Evolutionary conservation across 2,329 filamentous ascomycete genomes (phyloP).

Genomic region (Colletotrichum lupini): DNA sequence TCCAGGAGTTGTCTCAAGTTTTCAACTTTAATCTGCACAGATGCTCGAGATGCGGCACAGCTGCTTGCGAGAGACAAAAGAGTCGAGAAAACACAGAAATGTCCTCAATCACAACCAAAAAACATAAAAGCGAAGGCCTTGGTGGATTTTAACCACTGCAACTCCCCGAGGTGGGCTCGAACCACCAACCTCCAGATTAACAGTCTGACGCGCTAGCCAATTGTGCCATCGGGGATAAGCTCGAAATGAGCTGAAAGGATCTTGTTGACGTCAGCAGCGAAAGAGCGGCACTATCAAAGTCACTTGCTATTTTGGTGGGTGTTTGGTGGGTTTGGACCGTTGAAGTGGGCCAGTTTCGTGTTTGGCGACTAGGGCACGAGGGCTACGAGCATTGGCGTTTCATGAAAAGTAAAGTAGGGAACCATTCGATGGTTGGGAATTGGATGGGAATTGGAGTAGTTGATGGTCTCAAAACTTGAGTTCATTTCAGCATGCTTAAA

Average conservation of each 20-base stretch:
- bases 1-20: neutral
- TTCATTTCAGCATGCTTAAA: too few species aligned
- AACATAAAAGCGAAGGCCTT: neutral
- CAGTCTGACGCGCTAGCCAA: constrained; percentile 37
- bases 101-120: neutral
- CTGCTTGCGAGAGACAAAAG: neutral
- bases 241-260: constrained; percentile 7
- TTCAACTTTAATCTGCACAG: too few species aligned
- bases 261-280: neutral
- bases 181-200: constrained; percentile 37
- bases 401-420: neutral
- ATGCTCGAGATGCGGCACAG: neutral
- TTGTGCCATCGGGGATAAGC: constrained; percentile 36
- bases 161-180: constrained; percentile 36
- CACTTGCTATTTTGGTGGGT: neutral
- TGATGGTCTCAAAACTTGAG: too few species aligned
- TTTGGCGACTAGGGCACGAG: neutral
- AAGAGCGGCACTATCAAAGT: fast-evolving
- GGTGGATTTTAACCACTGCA: constrained; percentile 15
- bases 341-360: neutral
- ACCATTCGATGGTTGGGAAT: neutral
- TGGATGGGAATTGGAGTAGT: too few species aligned
- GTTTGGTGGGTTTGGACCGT: neutral
- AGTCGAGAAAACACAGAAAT: neutral
- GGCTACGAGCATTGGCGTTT: neutral